Conservation (phyloP, 805 yeast species). For the Wickerhamiella galacta region DNA sequence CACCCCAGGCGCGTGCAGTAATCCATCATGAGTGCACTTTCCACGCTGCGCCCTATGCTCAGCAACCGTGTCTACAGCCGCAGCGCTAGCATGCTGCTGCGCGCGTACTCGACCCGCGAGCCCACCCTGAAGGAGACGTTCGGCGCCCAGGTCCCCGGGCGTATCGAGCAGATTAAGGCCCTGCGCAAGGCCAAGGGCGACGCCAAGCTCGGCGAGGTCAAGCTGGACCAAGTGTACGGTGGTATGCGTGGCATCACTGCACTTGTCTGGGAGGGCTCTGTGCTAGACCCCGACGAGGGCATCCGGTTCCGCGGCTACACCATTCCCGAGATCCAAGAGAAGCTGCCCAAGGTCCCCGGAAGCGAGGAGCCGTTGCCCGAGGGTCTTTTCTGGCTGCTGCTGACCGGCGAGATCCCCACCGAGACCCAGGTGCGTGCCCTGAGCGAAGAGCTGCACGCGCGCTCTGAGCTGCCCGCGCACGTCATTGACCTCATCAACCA, state of each 20-base stretch:
- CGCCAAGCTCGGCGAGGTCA: constrained; percentile 60
- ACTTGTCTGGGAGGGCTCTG: constrained; percentile 80
- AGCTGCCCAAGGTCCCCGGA: constrained; percentile 59
- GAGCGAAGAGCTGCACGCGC: constrained; percentile 62
- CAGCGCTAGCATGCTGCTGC: constrained; percentile 1
- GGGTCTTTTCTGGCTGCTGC: constrained; percentile 63
- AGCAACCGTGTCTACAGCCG: neutral
- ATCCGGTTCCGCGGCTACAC: constrained; percentile 74
- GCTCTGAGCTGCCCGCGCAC: constrained; percentile 63
- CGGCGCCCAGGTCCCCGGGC: constrained; percentile 79
- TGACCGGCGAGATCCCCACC: constrained; percentile 73
- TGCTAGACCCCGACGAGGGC: constrained; percentile 70
- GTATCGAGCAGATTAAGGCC: constrained; percentile 76
- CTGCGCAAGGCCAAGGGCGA: constrained; percentile 78
- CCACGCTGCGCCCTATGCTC: neutral
- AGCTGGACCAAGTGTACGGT: constrained; percentile 71
- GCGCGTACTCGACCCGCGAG: constrained; percentile 17
- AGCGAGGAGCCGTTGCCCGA: constrained; percentile 58
- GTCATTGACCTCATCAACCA: constrained; percentile 56
- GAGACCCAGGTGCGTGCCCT: constrained; percentile 52
- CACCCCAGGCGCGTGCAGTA: neutral
- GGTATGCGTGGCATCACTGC: constrained; percentile 84
- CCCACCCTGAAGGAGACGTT: constrained; percentile 77
- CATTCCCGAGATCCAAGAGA: constrained; percentile 59
- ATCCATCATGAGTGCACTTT: neutral